phyloP scores from a whole-genome alignment of 2,329 filamentous ascomycete genomes.

The Botrytis fabae region DNA sequence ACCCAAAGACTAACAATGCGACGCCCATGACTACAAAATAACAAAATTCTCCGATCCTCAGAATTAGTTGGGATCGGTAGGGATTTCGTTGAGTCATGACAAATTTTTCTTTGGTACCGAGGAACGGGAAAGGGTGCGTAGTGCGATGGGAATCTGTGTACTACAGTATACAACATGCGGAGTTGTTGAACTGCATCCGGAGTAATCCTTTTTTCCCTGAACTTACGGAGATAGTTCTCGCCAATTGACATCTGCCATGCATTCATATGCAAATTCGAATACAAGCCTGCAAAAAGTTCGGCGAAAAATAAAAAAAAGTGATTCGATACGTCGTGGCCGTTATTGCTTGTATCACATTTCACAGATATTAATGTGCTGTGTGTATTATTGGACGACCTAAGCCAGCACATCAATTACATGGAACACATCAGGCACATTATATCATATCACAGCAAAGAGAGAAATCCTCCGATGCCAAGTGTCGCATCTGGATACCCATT shows the following conservation, averaged over 20 bases:
- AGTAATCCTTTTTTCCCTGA: background rate
- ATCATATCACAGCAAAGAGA: background rate
- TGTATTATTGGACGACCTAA: slow-evolving; percentile 17
- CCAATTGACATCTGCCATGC: slow-evolving; percentile 1
- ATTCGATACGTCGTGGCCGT: background rate
- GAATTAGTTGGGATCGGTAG: background rate
- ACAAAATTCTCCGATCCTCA: background rate
- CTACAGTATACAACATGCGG: background rate
- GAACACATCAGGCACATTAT: slow-evolving; percentile 6
- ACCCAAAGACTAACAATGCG: background rate
- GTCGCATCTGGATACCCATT: background rate
- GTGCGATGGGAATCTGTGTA: slow-evolving; percentile 2
- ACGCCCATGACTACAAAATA: background rate
- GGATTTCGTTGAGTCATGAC: background rate
- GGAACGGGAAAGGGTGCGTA: background rate
- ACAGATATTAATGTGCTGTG: background rate
- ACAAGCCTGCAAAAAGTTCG: background rate
- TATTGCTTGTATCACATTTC: slow-evolving; percentile 5
- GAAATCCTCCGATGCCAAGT: background rate
- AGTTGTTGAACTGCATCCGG: background rate
- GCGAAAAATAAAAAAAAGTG: background rate
- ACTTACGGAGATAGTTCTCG: slow-evolving; percentile 1
- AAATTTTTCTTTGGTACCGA: background rate
- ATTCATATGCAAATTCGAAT: slow-evolving; percentile 2
- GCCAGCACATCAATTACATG: slow-evolving; percentile 13